Base-by-base conservation (phyloP, 1,284 basidiomycete genomes). In the Retiboletus flavoniger region DNA sequence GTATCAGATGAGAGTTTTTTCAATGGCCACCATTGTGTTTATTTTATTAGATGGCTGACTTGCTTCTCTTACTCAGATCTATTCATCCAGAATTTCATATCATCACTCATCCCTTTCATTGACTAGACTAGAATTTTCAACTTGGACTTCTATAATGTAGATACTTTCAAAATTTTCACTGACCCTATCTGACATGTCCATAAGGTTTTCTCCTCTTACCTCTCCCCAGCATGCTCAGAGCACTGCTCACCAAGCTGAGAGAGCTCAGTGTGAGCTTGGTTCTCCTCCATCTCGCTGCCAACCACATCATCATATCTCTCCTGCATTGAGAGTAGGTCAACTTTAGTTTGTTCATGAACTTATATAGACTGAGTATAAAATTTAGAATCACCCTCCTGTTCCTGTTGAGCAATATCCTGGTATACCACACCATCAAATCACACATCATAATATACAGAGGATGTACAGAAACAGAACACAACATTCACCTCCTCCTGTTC, bases 331-430 rank as follows among this genome's bases (percentile, higher is more conserved):
- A 4, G 31, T 46, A 7, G 28, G 42, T 39, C 1, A 24, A 24
- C 32, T 38, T 2, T 7, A 24, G 4, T 24, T 47, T 16, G 19
- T 29, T n/a, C 29, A n/a, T 10, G 9, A 16, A 8, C 29, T 3
- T 29, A 43, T 19, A 4, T 17, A 3, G 3, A 34, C 13, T 11
- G 5, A 7, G 8, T 43, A 17, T 10, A 4, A 3, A 21, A 35
- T 11, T 2, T 19, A 36, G 36, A 17, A 16, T 8, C 38, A 54
- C 36, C 19, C n/a, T 13, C 44, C 50, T 46, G 31, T 53, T 13
- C 26, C 50, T 11, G 16, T 53, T 34, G 8, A 45, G 3, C 50
- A 54, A 41, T 54, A 45, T 54, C 31, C 50, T 54, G 43, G 13
- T 13, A 34, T 34, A 34, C 32, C 32, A 8, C 32, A 10, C 4